Conservation (phyloP, 805 yeast genomes). For the Candida ulmi region DNA sequence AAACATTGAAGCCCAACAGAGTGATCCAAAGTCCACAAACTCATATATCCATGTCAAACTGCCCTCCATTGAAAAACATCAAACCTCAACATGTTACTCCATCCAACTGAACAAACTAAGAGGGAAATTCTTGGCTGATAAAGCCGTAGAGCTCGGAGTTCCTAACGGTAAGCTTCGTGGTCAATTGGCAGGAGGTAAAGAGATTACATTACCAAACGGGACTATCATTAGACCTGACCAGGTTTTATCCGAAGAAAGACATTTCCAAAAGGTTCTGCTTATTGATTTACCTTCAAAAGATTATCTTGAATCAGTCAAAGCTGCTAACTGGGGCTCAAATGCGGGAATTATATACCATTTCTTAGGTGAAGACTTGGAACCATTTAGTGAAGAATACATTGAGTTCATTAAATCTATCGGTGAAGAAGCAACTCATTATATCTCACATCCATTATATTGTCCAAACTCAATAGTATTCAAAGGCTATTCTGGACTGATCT, state of each 20-base stretch:
- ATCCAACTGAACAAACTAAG: constrained; percentile 60
- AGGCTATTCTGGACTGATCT: constrained; percentile 44
- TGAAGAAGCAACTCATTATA: constrained; percentile 45
- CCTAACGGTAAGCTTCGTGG: constrained; percentile 58
- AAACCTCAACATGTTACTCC: constrained; percentile 56
- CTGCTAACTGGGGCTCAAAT: constrained; percentile 26
- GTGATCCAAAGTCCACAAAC: constrained; percentile 31
- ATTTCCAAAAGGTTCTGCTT: constrained; percentile 55
- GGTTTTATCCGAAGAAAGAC: constrained; percentile 60
- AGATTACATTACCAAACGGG: constrained; percentile 57
- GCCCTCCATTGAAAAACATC: constrained; percentile 20
- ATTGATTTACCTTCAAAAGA: constrained; percentile 62
- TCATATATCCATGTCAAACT: constrained; percentile 30
- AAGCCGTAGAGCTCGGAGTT: constrained; percentile 65
- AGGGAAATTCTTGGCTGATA: constrained; percentile 67
- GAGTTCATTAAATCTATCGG: constrained; percentile 53
- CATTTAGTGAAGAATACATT: constrained; percentile 36
- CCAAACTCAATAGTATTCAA: constrained; percentile 57
- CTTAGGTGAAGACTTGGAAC: constrained; percentile 57
- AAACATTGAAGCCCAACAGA: constrained; percentile 14
- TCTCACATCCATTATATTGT: constrained; percentile 66
- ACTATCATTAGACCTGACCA: constrained; percentile 55
- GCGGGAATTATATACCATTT: constrained; percentile 67
- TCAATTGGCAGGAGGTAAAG: constrained; percentile 51
- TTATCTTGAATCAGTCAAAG: constrained; percentile 35